Percentiles rank a stretch among this genome's conserved stretches.
Conservation (phyloP, 345 rosid genomes). For the Eucalyptus globulus region DNA sequence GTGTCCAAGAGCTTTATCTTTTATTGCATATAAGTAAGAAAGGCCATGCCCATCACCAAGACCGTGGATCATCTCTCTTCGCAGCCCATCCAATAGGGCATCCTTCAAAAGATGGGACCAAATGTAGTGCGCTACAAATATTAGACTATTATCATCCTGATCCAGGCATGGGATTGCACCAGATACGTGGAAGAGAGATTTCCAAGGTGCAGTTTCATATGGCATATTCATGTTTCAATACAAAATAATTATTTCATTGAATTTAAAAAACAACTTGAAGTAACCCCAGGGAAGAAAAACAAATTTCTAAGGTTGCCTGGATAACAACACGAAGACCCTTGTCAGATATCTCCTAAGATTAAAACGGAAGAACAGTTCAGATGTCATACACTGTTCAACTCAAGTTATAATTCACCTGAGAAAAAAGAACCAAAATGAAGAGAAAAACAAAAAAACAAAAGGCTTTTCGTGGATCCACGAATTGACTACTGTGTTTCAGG, state of each 20-base stretch:
- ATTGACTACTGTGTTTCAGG: not conserved
- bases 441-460: not conserved
- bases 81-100: not conserved
- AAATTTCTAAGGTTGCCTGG: not conserved
- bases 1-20: not conserved
- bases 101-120: not conserved
- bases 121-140: not conserved
- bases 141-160: not conserved
- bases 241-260: not conserved
- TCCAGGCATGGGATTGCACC: not conserved
- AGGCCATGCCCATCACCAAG: not conserved
- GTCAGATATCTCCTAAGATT: not conserved
- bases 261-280: not conserved
- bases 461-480: not conserved
- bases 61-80: not conserved
- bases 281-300: not conserved
- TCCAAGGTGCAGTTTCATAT: not conserved
- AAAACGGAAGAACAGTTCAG: not conserved
- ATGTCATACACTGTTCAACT: not conserved
- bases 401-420: not conserved
- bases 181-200: not conserved
- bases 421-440: not conserved
- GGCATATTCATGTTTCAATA: not conserved
- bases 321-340: not conserved
- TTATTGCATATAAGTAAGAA: not conserved